Evolutionary conservation across 2,329 filamentous ascomycete species (phyloP), one percentile per base, ranked within the genome.

Genomic region (Ascochyta viciae-villosae): DNA sequence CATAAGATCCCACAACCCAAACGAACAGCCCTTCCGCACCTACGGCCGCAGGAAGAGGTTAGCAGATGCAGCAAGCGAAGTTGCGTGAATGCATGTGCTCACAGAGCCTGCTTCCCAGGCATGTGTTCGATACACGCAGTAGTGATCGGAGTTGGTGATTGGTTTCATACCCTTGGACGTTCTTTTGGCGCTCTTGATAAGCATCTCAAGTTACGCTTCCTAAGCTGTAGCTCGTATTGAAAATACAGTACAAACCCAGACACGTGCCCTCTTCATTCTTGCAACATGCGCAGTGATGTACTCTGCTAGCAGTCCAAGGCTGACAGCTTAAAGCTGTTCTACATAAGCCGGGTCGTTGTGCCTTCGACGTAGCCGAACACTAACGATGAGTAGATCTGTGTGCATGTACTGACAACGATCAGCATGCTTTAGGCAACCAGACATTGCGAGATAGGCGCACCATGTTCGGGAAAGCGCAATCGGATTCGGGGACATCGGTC

Each of bases 1-100:
- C 64, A 37, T 71, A 67, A 40, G 26, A 33, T 31, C 39, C 48
- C 33, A 31, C 42, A 22, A 43, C 47, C 7, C 13, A 22, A n/a
- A 26, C 12, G 4, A 22, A 33, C 5, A 44, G 13, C 12, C n/a
- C 33, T 10, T 38, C 16, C 13, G 24, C 39, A 19, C 33, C 9
- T 38, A 12, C 33, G 8, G 22, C 33, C 12, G 19, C 12, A 53
- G 39, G 37, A 12, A 39, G 4, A 10, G 15, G 6, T n/a, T 27
- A 6, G 15, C 1, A 13, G 2, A 39, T 12, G 13, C 23, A 24
- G 34, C 15, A 10, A 24, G 43, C 8, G 12, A 37, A 15, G 2
- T 3, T 23, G 26, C 16, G 8, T 19, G 16, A 10, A 27, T 12
- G 16, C 16, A 22, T 12, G 13, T 13, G 6, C 3, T 24, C n/a